phyloP scores from a whole-genome alignment of 192 early-diverging fungal species.

The Coemansia aciculifera region DNA sequence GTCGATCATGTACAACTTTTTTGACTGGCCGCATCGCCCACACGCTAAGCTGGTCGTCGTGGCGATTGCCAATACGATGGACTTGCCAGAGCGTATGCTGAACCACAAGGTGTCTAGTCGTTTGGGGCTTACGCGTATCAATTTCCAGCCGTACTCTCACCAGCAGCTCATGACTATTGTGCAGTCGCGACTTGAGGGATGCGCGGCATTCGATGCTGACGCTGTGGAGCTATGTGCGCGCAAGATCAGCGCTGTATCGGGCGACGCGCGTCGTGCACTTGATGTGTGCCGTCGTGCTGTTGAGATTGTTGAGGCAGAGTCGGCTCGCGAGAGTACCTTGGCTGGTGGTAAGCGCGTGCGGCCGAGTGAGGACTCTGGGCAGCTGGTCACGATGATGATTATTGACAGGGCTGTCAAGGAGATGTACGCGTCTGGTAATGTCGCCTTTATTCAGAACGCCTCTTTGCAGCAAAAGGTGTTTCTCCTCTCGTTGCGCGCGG shows the following conservation, averaged over 20 bases:
- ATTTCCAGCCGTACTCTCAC: constrained; percentile 90
- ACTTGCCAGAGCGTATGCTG: constrained; percentile 90
- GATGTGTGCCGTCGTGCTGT: constrained; percentile 88
- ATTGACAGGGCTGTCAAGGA: constrained; percentile 83
- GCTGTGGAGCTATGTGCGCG: constrained; percentile 93
- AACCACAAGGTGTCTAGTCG: constrained; percentile 88
- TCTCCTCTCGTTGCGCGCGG: constrained; percentile 67
- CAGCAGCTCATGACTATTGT: constrained; percentile 86
- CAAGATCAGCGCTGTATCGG: constrained; percentile 93
- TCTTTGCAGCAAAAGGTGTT: constrained; percentile 87
- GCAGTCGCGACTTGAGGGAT: constrained; percentile 73
- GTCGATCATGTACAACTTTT: constrained; percentile 96
- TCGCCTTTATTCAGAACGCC: constrained; percentile 70
- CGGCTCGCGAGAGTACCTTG: neutral
- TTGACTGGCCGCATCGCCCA: constrained; percentile 91
- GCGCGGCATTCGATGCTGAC: constrained; percentile 70
- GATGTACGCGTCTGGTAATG: constrained; percentile 78
- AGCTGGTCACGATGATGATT: constrained; percentile 60
- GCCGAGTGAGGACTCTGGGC: neutral
- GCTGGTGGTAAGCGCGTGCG: neutral
- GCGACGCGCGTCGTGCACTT: constrained; percentile 91
- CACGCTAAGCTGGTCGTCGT: constrained; percentile 87
- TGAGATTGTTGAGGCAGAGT: constrained; percentile 65
- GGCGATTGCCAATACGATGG: constrained; percentile 98
- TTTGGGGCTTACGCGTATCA: constrained; percentile 84